phyloP scores from a whole-genome alignment of 2,329 filamentous ascomycete genomes.

The Ceratocystis harringtonii region DNA sequence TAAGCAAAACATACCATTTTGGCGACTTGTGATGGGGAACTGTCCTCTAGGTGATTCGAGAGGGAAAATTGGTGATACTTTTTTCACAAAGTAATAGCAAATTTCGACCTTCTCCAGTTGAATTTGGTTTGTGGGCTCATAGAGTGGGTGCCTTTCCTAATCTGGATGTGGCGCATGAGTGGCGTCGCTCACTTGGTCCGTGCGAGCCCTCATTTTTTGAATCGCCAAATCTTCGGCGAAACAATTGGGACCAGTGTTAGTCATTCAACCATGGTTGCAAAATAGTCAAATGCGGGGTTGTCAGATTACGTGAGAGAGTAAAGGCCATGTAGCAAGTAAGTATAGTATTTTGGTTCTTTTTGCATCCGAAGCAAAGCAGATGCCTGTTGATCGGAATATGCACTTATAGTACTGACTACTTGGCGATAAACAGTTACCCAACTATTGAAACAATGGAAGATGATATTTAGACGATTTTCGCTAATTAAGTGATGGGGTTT shows the following conservation, averaged over 20 bases:
- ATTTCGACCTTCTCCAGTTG: slow-evolving; percentile 31
- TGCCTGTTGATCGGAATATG: too few species aligned
- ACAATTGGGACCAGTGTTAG: background rate
- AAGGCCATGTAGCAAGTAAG: background rate
- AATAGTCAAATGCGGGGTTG: background rate
- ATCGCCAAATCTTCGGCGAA: slow-evolving; percentile 5
- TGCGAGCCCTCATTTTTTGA: slow-evolving; percentile 16
- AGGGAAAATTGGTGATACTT: slow-evolving; percentile 26
- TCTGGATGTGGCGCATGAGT: slow-evolving; percentile 22
- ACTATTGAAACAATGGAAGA: background rate
- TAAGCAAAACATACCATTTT: slow-evolving; percentile 32
- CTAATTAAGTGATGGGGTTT: background rate
- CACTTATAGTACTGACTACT: background rate
- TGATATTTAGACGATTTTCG: background rate
- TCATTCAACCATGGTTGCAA: slow-evolving; percentile 5
- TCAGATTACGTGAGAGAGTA: background rate
- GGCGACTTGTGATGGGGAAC: slow-evolving; percentile 29
- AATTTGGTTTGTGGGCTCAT: slow-evolving; percentile 32
- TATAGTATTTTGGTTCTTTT: background rate
- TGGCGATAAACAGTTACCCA: background rate
- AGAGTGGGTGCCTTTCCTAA: slow-evolving; percentile 27
- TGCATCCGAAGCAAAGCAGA: background rate
- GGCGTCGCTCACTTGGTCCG: slow-evolving; percentile 15
- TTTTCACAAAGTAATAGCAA: slow-evolving; percentile 22
- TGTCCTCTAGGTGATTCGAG: slow-evolving; percentile 31